Percentiles rank a stretch among this genome's conserved stretches.
Evolutionary conservation across 2,329 filamentous ascomycete genomes (phyloP).

Genomic region (Colletotrichum simmondsii): DNA sequence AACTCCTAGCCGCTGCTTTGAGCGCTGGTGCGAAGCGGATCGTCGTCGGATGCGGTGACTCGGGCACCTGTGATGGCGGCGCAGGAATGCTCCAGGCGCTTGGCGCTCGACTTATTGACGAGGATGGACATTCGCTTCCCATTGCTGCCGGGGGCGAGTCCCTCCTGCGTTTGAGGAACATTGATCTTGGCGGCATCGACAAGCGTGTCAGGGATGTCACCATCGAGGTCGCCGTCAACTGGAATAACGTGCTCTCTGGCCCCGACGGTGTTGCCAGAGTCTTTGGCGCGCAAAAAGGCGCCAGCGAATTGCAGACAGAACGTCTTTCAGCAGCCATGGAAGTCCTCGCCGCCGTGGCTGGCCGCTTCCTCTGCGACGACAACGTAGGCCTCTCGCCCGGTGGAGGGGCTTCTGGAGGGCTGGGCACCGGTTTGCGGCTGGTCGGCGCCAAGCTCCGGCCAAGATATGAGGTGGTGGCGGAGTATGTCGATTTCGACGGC

Average conservation of each 20-base stretch:
- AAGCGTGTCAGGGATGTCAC: conserved; percentile 46
- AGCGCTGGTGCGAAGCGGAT: conserved; percentile 57
- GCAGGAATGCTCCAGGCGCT: conserved; percentile 65
- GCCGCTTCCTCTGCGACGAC: conserved; percentile 45
- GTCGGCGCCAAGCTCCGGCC: conserved; percentile 57
- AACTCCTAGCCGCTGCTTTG: conserved; percentile 58
- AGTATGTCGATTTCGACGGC: conserved; percentile 59
- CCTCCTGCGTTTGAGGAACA: conserved; percentile 47
- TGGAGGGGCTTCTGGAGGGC: conserved; percentile 62
- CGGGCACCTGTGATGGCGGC: conserved; percentile 64
- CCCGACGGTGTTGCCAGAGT: conserved; percentile 58
- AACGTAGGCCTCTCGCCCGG: conserved; percentile 52
- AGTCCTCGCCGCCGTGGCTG: conserved; percentile 49
- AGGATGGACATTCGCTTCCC: conserved; percentile 48
- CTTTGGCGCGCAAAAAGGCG: conserved; percentile 64
- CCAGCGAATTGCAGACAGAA: conserved; percentile 53
- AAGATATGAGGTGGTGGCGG: conserved; percentile 60
- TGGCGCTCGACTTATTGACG: conserved; percentile 55
- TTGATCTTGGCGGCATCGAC: conserved; percentile 53
- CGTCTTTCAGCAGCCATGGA: conserved; percentile 55
- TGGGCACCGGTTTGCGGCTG: conserved; percentile 61
- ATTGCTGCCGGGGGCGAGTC: conserved; percentile 52
- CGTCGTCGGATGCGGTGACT: conserved; percentile 64
- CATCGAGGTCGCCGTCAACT: conserved; percentile 63
- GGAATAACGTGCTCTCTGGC: conserved; percentile 62